phyloP scores from a whole-genome alignment of 108 stramenopile genomes.

The Conticribra guillardii region DNA sequence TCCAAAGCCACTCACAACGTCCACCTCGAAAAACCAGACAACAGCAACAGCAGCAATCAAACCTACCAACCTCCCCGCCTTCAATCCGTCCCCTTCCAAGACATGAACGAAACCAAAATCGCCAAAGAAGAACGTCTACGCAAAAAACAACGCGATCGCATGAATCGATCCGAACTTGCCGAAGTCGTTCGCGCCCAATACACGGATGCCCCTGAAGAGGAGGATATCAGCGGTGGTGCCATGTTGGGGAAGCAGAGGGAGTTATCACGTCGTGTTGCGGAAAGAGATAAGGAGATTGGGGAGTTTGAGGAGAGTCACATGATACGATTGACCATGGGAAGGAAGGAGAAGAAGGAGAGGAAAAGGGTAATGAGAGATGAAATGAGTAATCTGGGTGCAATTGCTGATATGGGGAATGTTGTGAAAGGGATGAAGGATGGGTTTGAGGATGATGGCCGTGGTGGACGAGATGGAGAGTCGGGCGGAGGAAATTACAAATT shows the following conservation, averaged over 20 bases:
- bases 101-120: constrained; percentile 48
- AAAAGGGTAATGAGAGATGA: constrained; percentile 75
- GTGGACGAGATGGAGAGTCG: constrained; percentile 17
- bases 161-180: constrained; percentile 78
- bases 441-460: constrained; percentile 43
- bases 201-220: constrained; percentile 86
- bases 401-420: constrained; percentile 79
- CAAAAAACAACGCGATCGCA: constrained; percentile 60
- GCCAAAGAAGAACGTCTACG: constrained; percentile 54
- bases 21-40: constrained; percentile 31
- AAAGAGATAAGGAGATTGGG: constrained; percentile 66
- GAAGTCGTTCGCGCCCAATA: constrained; percentile 73
- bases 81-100: constrained; percentile 82
- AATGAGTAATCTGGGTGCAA: constrained; percentile 76
- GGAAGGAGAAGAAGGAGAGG: constrained; percentile 85
- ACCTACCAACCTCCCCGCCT: constrained; percentile 82
- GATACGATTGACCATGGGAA: constrained; percentile 72
- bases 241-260: constrained; percentile 71
- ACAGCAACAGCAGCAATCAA: constrained; percentile 1
- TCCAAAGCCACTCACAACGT: background rate
- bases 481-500: constrained; percentile 24
- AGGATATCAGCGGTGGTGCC: constrained; percentile 86
- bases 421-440: constrained; percentile 64
- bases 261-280: constrained; percentile 65
- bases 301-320: constrained; percentile 83